These are phyloP conservation scores for Globisporangium heterothallicum DNA, from an alignment of 352 stramenopile genomes.

Conservation along the genomic window DNA sequence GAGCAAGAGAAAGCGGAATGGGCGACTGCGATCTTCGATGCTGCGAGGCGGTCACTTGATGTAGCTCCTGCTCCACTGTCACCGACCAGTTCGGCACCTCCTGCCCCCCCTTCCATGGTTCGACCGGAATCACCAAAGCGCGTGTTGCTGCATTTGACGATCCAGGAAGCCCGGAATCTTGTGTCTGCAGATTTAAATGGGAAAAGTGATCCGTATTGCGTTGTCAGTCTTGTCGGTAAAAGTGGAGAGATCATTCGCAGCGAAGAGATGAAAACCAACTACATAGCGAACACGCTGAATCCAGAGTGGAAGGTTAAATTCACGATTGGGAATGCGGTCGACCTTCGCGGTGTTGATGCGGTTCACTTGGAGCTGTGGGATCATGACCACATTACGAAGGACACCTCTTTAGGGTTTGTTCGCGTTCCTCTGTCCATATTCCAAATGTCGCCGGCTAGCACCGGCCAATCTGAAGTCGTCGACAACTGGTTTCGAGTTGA, in stretches of 20 bases:
- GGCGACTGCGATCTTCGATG: conserved; percentile 52
- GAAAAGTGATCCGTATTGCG: conserved; percentile 68
- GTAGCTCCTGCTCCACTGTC: conserved; percentile 9
- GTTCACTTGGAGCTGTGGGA: conserved; percentile 61
- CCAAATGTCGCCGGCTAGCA: conserved; percentile 57
- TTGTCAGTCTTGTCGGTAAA: conserved; percentile 58
- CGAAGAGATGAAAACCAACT: conserved; percentile 50
- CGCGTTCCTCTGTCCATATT: conserved; percentile 54
- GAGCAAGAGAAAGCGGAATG: conserved; percentile 62
- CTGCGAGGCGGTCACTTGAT: conserved; percentile 35
- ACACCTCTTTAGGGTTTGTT: conserved; percentile 57
- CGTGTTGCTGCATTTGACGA: conserved; percentile 43
- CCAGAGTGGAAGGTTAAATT: conserved; percentile 56
- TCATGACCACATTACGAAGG: conserved; percentile 42
- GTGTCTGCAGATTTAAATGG: conserved; percentile 50
- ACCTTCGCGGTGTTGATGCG: conserved; percentile 46
- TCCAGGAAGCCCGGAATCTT: conserved; percentile 50
- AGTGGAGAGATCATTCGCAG: conserved; percentile 48
- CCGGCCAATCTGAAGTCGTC: conserved; percentile 45
- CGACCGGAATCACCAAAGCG: conserved; percentile 16
- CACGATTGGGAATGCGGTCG: conserved; percentile 38
- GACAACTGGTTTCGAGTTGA: conserved; percentile 67
- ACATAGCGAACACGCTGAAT: conserved; percentile 37
- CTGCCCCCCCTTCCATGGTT: conserved; percentile 11
- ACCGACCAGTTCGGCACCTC: conserved; percentile 2